Evolutionary conservation across 768 basidiomycete species (phyloP).

Genomic region (Collybia sp.): DNA sequence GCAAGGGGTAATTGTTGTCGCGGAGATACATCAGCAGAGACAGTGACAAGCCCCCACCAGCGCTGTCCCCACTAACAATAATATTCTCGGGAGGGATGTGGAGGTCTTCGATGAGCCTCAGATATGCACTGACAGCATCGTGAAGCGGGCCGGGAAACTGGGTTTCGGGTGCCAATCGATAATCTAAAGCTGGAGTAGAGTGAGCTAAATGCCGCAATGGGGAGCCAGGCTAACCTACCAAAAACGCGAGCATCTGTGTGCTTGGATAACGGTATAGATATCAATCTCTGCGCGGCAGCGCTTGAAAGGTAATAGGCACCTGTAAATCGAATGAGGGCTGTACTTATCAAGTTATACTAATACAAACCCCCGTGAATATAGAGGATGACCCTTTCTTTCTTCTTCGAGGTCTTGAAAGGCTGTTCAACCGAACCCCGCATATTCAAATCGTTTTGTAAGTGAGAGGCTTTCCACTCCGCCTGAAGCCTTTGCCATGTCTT

Average conservation of each 20-base stretch:
- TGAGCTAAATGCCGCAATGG: neutral
- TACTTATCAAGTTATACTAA: neutral
- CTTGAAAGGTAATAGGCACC: conserved; percentile 93
- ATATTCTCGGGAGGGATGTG: conserved; percentile 91
- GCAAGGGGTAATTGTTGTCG: conserved; percentile 84
- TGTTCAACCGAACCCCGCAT: conserved; percentile 4
- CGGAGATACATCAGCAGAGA: conserved; percentile 91
- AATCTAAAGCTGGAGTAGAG: conserved; percentile 70
- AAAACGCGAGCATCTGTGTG: conserved; percentile 88
- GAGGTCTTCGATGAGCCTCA: conserved; percentile 83
- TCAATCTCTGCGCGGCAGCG: conserved; percentile 82
- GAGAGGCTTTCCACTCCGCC: conserved; percentile 66
- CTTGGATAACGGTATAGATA: conserved; percentile 90
- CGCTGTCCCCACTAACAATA: conserved; percentile 85
- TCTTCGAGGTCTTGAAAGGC: conserved; percentile 22
- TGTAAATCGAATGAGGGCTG: conserved; percentile 16
- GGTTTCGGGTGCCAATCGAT: conserved; percentile 94
- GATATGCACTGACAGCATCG: conserved; percentile 85
- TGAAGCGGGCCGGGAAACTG: conserved; percentile 84
- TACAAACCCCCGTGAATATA: conserved; percentile 87
- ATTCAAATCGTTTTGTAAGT: conserved; percentile 16
- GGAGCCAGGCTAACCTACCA: conserved; percentile 24
- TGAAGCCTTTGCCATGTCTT: conserved; percentile 87
- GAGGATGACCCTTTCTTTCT: conserved; percentile 78
- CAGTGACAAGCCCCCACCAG: conserved; percentile 84